A percentile compares a stretch with the other conserved stretches of the same genome.
These are phyloP conservation scores for Hymenoscyphus fructigenus DNA, from an alignment of 2,329 filamentous ascomycete species.

Conservation along the genomic window DNA sequence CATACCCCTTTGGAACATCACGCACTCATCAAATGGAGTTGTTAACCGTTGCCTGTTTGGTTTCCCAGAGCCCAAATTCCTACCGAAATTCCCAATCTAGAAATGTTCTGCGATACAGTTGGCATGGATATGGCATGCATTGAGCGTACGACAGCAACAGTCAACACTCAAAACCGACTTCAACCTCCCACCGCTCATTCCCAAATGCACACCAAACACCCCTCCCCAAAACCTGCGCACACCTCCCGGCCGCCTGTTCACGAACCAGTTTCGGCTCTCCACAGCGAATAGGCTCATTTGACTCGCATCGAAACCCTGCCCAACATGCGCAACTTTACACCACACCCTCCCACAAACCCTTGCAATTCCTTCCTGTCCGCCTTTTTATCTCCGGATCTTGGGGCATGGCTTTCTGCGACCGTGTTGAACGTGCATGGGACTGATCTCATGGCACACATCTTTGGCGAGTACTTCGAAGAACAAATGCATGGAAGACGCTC, in stretches of 20 bases:
- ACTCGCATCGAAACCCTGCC: not conserved
- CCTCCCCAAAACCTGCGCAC: constrained; percentile 5
- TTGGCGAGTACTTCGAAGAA: not conserved
- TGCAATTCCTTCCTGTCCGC: constrained; percentile 6
- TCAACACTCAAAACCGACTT: constrained; percentile 2
- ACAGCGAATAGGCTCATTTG: constrained; percentile 4
- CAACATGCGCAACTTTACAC: constrained; percentile 4
- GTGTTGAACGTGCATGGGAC: not conserved
- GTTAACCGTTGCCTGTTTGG: not conserved
- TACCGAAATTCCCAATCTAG: not conserved
- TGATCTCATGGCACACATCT: constrained; percentile 3
- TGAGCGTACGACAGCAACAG: not conserved
- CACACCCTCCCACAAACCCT: constrained; percentile 1
- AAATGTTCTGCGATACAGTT: not conserved
- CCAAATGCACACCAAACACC: not conserved
- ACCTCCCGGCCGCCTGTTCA: not conserved
- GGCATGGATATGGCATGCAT: constrained; percentile 2
- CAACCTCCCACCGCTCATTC: constrained; percentile 12
- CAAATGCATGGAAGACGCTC: not conserved
- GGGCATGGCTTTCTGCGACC: not conserved
- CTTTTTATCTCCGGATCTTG: constrained; percentile 13
- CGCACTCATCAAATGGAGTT: not conserved
- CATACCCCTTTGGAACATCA: not conserved
- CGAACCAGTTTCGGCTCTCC: not conserved
- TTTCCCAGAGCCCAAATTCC: not conserved